Evolutionary conservation across 1,284 basidiomycete species (phyloP), one percentile per base, ranked within the genome.

Genomic region (Cystobasidium slooffiae): DNA sequence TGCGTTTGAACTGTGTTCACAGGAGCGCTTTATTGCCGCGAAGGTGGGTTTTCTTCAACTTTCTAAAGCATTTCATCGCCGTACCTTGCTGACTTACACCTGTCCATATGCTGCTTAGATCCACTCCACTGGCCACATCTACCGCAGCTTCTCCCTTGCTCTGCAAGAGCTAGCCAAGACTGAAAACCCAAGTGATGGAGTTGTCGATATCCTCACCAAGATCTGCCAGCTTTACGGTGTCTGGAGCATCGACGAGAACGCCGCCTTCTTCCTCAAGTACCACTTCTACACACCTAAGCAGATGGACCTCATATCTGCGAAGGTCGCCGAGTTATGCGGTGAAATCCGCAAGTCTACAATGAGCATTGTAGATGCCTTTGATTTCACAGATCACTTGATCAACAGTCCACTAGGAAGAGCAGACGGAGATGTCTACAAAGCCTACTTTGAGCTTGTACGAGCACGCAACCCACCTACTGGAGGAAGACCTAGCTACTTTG

Each of bases 211-310:
- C 7, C 79, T 84, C 49, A 69, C 77, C 63, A 75, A 76, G 56
- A 75, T 80, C 51, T 83, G 82, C 70, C 78, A 78, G 64, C 77
- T 85, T 51, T 86, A 85, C 76, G 84, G 85, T n/a, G 81, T 86
- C 14, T 86, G 86, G 85, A 84, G 85, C 79, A 84, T 87, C 77
- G 86, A 87, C 79, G 86, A 87, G 83, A 85, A 86, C 80, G 85
- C 85, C 58, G 85, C 83, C 43, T 83, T 84, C 78, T 86, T 87
- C 83, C 81, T 87, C 78, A 84, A 85, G 78, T 84, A 83, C 82
- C 72, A 79, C 44, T 79, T 75, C 68, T 79, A 75, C 66, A 59
- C 73, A n/a, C 55, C 72, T 14, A 58, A 68, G 62, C 79, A 80
- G 68, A 78, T 78, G 70, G 76, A 80, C 64, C 16, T 74, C 31